Conservation (phyloP, 106 monocot species). For the Alisma plantagoaquatica region DNA sequence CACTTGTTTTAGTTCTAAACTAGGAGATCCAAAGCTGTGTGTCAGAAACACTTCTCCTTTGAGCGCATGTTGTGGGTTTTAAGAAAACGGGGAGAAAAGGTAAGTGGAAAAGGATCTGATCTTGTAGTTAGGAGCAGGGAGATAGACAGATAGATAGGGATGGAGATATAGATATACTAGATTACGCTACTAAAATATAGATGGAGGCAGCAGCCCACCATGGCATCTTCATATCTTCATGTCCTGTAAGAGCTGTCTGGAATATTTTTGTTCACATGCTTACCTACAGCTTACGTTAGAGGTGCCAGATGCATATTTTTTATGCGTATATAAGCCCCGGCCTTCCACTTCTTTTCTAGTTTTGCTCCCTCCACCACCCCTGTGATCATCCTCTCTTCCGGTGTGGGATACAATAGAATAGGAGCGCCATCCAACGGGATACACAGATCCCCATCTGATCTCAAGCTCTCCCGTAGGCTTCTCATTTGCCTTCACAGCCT, state of each 20-base stretch:
- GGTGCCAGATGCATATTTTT: constrained; percentile 16
- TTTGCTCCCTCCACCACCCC: not conserved
- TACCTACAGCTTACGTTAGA: constrained; percentile 26
- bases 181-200: not conserved
- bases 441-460: not conserved
- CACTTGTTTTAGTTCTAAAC: not conserved
- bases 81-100: not conserved
- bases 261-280: constrained; percentile 41
- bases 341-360: not conserved
- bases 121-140: not conserved
- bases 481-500: constrained; percentile 7
- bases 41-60: no score
- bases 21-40: not conserved
- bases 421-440: not conserved
- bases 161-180: not conserved
- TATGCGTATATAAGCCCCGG: constrained; percentile 3
- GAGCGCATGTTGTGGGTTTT: not conserved
- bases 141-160: not conserved
- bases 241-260: constrained; percentile 34
- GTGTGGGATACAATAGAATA: constrained; percentile 5
- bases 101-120: not conserved
- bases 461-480: not conserved
- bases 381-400: constrained; percentile 3
- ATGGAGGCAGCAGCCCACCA: constrained; percentile 9
- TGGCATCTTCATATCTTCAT: constrained; percentile 12